Conservation (phyloP, 495 filamentous ascomycete genomes). For the Aspergillus biplanus region DNA sequence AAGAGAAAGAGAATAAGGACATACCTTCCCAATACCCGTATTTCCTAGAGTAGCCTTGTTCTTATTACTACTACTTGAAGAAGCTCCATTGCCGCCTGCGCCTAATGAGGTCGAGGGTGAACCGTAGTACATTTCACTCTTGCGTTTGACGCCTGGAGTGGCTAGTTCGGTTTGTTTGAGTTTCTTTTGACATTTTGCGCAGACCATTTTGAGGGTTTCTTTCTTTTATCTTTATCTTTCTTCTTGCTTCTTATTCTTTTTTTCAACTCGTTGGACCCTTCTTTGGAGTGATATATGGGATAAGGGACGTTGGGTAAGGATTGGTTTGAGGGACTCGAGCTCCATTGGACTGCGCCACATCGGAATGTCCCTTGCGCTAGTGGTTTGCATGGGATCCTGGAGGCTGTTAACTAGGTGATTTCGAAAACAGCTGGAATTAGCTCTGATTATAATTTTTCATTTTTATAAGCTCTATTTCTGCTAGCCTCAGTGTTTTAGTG, state of each 20-base stretch:
- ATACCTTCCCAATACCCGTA: slow-evolving; percentile 45
- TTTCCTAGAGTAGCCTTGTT: slow-evolving; percentile 42
- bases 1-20: slow-evolving; percentile 3
- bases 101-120: slow-evolving; percentile 64
- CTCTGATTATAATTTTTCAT: background rate
- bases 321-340: background rate
- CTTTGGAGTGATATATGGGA: background rate
- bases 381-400: background rate
- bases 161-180: slow-evolving; percentile 65
- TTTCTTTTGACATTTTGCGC: slow-evolving; percentile 67
- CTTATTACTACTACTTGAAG: slow-evolving; percentile 45
- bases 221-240: slow-evolving; percentile 2
- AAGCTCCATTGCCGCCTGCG: slow-evolving; percentile 40
- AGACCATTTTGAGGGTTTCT: slow-evolving; percentile 60
- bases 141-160: slow-evolving; percentile 71
- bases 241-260: background rate
- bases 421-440: background rate
- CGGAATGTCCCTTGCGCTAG: background rate
- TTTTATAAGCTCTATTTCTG: background rate
- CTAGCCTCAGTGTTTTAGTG: no score
- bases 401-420: background rate
- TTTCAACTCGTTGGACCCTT: background rate
- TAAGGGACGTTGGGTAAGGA: background rate
- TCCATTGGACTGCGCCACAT: background rate
- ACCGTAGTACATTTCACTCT: slow-evolving; percentile 73